Percentiles rank a stretch among this genome's conserved stretches.
These are phyloP conservation scores for Cadophora sp. DNA, from an alignment of 2,329 filamentous ascomycete species.

Conservation along the genomic window DNA sequence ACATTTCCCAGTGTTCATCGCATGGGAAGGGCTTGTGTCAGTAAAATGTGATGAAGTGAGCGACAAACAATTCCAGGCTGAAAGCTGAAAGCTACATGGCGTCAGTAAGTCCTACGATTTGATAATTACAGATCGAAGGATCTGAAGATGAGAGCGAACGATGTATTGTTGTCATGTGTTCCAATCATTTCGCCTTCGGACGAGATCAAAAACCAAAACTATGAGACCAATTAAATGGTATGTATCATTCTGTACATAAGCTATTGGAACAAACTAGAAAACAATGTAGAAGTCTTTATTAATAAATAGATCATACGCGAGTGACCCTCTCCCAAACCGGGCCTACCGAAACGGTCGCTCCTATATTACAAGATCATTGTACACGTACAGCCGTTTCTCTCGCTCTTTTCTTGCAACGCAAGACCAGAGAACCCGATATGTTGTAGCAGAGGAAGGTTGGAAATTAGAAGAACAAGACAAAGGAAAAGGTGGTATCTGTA, in stretches of 20 bases:
- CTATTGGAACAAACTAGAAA: neutral
- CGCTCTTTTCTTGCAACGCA: conserved; percentile 4
- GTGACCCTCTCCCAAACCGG: neutral
- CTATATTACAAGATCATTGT: conserved; percentile 13
- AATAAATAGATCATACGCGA: neutral
- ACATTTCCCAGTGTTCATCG: no score
- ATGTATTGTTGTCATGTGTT: neutral
- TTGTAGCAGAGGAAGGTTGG: neutral
- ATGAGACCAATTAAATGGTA: neutral
- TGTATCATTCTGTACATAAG: neutral
- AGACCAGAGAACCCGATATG: conserved; percentile 2
- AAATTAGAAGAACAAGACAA: neutral
- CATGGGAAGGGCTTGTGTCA: no score
- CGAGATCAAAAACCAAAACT: neutral
- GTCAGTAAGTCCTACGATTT: no score
- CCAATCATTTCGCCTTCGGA: neutral
- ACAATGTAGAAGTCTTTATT: conserved; percentile 3
- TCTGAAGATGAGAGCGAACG: no score
- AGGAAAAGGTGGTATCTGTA: conserved; percentile 13
- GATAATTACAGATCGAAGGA: no score
- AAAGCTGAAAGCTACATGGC: no score
- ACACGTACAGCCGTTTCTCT: neutral
- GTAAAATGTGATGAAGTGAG: no score
- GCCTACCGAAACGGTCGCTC: neutral
- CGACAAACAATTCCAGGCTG: no score